These are phyloP conservation scores for Euphorbia peplus DNA, from an alignment of 345 rosid species.

Conservation along the genomic window DNA sequence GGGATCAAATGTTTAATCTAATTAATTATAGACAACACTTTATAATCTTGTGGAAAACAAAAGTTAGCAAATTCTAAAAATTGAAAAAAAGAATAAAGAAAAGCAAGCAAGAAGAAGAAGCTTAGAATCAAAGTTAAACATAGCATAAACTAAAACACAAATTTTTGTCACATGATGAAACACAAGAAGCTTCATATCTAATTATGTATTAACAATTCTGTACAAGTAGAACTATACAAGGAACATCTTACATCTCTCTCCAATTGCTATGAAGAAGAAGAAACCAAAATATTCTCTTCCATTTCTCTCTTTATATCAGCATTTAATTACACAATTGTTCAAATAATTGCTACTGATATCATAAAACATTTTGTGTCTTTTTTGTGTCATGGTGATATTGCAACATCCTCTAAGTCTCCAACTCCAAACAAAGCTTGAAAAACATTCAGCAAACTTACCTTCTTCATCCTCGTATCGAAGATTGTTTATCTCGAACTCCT, in stretches of 20 bases:
- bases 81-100: conserved; percentile 31
- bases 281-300: conserved; percentile 37
- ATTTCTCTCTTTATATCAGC: conserved; percentile 24
- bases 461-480: conserved; percentile 18
- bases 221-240: conserved; percentile 13
- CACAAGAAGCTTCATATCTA: conserved; percentile 7
- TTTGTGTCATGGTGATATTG: conserved; percentile 25
- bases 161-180: neutral
- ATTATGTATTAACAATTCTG: neutral
- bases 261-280: conserved; percentile 32
- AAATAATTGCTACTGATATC: neutral
- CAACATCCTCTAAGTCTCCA: conserved; percentile 20
- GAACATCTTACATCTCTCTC: conserved; percentile 12
- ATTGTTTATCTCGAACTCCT: conserved; percentile 23
- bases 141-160: neutral
- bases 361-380: neutral
- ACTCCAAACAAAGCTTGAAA: conserved; percentile 19
- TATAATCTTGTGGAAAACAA: neutral
- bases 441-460: conserved; percentile 17
- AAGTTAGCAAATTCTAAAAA: conserved; percentile 15
- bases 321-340: neutral
- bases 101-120: conserved; percentile 34
- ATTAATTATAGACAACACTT: neutral
- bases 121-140: conserved; percentile 41
- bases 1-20: neutral